Evolutionary conservation across 1,284 basidiomycete species (phyloP), one percentile per base, ranked within the genome.

Genomic region (Moesziomyces sp.): DNA sequence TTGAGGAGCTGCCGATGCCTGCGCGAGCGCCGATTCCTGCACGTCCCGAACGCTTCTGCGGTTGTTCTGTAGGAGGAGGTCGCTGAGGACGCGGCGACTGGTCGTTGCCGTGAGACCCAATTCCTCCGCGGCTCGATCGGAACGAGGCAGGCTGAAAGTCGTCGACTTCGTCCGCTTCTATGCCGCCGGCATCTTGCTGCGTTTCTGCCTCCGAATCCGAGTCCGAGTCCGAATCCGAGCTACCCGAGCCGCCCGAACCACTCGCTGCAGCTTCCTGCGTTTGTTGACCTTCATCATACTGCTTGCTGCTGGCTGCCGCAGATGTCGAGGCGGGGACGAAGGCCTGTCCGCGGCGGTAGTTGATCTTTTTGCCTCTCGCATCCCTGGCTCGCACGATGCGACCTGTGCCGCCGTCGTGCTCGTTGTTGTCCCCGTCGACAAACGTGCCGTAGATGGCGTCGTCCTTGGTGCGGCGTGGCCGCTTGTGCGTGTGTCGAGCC

Each of bases 361-460:
- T 57, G 14, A 67, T 44, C 59, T 64, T 70, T 7, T 55, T 60
- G 0, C 58, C 66, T 19, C 49, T 58, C 16, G 38, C 34, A 56
- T 67, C 65, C 14, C 50, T 18, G 5, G 55, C 64, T 9, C 58
- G 43, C 13, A 60, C 72, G 11, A 60, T 68, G 42, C 64, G 52
- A 2, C 62, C 49, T 0, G 30, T 35, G 0, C 61, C 57, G 28
- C 52, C 58, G 19, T 68, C 49, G n/a, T 48, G 24, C 21, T 65
- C 65, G n/a, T 61, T 61, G 2, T 91, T 90, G 58, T 90, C 90
- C 47, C 90, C 88, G 1, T 91, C 89, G 0, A 87, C 92, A 85
- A 94, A 95, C 0, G 93, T 87, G 4, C 94, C 94, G 79, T 95
- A 94, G 58, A 91, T 87, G 1, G 53, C 77, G 8, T 71, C 56